Conservation (phyloP, 257 asterid genomes). For the Nyctanthes arbortristis region DNA sequence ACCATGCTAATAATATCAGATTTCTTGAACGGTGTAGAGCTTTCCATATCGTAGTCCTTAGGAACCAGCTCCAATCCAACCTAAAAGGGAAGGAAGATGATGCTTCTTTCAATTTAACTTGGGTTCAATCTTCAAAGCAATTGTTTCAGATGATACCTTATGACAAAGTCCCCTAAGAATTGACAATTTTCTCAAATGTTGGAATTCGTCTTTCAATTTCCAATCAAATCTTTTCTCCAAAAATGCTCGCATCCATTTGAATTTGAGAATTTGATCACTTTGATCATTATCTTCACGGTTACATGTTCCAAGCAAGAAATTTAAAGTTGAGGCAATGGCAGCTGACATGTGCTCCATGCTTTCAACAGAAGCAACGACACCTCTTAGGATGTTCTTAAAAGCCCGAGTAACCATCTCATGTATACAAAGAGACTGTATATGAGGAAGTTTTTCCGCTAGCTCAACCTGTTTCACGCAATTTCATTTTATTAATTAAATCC, state of each 20-base stretch:
- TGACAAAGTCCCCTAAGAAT: constrained; percentile 94
- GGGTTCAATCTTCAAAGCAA: constrained; percentile 21
- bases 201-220: constrained; percentile 68
- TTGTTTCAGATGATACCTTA: constrained; percentile 56
- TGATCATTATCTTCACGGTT: constrained; percentile 34
- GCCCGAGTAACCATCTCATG: constrained; percentile 99
- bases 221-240: constrained; percentile 74
- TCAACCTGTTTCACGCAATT: constrained; percentile 67
- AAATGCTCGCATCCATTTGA: constrained; percentile 69
- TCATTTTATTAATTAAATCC: constrained; percentile 27
- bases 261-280: constrained; percentile 50
- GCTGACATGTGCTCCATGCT: constrained; percentile 54
- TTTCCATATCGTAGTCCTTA: constrained; percentile 86
- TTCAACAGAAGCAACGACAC: constrained; percentile 84
- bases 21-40: constrained; percentile 68
- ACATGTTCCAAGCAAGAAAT: constrained; percentile 79
- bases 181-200: constrained; percentile 70
- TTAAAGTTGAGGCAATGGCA: constrained; percentile 73
- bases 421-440: too few relatives aligned
- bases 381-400: constrained; percentile 81
- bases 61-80: constrained; percentile 90
- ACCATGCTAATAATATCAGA: constrained; percentile 80
- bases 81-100: constrained; percentile 41
- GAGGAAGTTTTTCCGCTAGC: constrained; percentile 94
- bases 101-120: constrained; percentile 26